Base-by-base conservation (phyloP, 2,329 filamentous ascomycete genomes). In the Apiospora koreana region DNA sequence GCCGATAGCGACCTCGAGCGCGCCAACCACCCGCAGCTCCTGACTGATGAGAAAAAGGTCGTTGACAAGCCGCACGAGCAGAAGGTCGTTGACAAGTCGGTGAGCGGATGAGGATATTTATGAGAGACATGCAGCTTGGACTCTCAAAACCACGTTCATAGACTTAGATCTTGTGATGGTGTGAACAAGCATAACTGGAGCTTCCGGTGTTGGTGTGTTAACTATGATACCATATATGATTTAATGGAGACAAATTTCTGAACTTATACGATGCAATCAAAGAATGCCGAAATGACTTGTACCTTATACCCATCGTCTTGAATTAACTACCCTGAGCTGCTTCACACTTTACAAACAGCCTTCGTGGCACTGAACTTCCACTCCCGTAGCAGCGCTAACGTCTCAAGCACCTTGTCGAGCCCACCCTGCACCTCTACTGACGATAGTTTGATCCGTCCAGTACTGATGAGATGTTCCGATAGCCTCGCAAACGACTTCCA, bases 1-100 rank as follows among this genome's bases (percentile, higher is more conserved):
- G 71, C 66, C 31, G 73, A 77, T 23, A 78, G 76, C 66, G 76
- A 77, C 43, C 72, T 75, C 50, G 76, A 78, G 67, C 54, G 54
- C 54, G 54, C 54, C 18, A n/a, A 66, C 62, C 35, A 14, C 14
- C 38, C 41, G n/a, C 14, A 18, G 23, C 7, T 66, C 8, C 12
- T 66, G 41, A 58, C 58, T 31, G 62, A 28, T 1, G 31, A 69
- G 12, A 65, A 41, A 23, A 48, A 23, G 7, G 54, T 16, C 14
- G 41, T 43, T 43, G 41, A 16, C 12, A 12, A 43, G 41, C 45
- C 65, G 41, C 46, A 25, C 2, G 28, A 69, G 12, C 48, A 41
- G 35, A 46, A 21, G 14, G 50, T 38, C 9, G 35, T 16, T 1
- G 23, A 18, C 12, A 31, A 58, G 50, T 9, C 54, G 28, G 2